phyloP scores from a whole-genome alignment of 2,329 filamentous ascomycete genomes.

The Neodidymelliopsis sp. region DNA sequence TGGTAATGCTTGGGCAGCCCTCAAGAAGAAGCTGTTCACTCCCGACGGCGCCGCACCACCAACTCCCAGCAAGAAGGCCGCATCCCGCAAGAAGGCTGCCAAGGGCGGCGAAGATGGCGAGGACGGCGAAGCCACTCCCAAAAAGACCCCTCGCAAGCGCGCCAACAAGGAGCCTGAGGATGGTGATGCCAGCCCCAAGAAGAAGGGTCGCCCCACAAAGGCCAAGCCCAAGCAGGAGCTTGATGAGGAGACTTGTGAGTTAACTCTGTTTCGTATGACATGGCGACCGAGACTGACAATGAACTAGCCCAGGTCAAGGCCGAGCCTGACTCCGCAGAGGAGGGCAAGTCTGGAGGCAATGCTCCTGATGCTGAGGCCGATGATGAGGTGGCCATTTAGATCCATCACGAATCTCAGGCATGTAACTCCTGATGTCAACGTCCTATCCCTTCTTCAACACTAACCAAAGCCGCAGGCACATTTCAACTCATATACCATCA shows the following conservation, averaged over 20 bases:
- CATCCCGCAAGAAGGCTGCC: constrained; percentile 33
- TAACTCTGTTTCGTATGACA: neutral
- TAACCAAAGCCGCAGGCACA: neutral
- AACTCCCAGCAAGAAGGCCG: constrained; percentile 32
- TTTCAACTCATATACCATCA: neutral
- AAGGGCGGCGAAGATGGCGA: constrained; percentile 17
- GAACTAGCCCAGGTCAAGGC: constrained; percentile 15
- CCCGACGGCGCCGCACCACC: constrained; percentile 16
- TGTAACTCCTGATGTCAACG: neutral
- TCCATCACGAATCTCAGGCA: neutral
- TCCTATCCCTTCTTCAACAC: neutral
- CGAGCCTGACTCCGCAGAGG: constrained; percentile 13
- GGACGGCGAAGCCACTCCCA: constrained; percentile 29
- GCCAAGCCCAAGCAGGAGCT: constrained; percentile 31
- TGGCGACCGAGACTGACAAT: constrained; percentile 6
- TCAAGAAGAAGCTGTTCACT: constrained; percentile 42
- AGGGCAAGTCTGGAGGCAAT: constrained; percentile 1
- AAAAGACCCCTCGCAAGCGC: constrained; percentile 44
- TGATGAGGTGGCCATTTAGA: constrained; percentile 25
- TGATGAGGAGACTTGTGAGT: constrained; percentile 28
- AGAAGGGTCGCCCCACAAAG: constrained; percentile 36
- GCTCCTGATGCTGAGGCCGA: constrained; percentile 5
- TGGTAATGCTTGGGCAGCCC: constrained; percentile 48
- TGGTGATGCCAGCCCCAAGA: constrained; percentile 37
- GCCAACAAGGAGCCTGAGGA: constrained; percentile 42